Evolutionary conservation across 2,329 filamentous ascomycete species (phyloP).

Genomic region (Decorospora gaudefroyi): DNA sequence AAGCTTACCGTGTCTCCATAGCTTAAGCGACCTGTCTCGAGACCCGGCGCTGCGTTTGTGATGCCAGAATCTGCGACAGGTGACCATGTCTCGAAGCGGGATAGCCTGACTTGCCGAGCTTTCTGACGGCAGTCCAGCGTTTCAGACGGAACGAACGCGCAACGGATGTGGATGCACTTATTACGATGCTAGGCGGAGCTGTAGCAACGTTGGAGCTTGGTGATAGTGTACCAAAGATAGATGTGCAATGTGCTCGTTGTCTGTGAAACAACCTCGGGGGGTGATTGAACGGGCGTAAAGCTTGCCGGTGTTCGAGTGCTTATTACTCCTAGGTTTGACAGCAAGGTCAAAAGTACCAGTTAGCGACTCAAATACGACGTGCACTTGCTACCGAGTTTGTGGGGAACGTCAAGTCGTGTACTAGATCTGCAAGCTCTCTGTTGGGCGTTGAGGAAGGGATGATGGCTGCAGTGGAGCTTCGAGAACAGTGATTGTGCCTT

Average conservation of each 20-base stretch:
- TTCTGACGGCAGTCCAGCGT: conserved; percentile 16
- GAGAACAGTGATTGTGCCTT: not conserved
- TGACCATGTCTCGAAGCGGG: conserved; percentile 12
- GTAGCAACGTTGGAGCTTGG: conserved; percentile 2
- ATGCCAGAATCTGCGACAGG: conserved; percentile 20
- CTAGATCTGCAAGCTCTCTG: not conserved
- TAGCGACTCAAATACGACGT: no score
- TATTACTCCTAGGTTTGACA: no score
- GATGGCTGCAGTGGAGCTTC: not conserved
- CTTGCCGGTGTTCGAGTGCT: no score
- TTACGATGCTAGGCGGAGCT: not conserved
- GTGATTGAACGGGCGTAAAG: no score
- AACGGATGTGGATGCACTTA: conserved; percentile 10
- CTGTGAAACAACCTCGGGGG: not conserved
- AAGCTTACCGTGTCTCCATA: conserved; percentile 23
- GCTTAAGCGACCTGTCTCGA: conserved; percentile 22
- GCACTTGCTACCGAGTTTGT: not conserved
- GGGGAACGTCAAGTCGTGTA: not conserved
- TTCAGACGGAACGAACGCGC: conserved; percentile 14
- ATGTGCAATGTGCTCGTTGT: conserved; percentile 1
- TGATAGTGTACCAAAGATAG: conserved; percentile 1
- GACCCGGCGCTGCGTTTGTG: conserved; percentile 13
- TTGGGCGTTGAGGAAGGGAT: conserved; percentile 1
- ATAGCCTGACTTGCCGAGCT: conserved; percentile 13
- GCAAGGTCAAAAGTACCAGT: no score